Evolutionary conservation across 2,329 filamentous ascomycete genomes (phyloP).

Genomic region (Xylaria sp.): DNA sequence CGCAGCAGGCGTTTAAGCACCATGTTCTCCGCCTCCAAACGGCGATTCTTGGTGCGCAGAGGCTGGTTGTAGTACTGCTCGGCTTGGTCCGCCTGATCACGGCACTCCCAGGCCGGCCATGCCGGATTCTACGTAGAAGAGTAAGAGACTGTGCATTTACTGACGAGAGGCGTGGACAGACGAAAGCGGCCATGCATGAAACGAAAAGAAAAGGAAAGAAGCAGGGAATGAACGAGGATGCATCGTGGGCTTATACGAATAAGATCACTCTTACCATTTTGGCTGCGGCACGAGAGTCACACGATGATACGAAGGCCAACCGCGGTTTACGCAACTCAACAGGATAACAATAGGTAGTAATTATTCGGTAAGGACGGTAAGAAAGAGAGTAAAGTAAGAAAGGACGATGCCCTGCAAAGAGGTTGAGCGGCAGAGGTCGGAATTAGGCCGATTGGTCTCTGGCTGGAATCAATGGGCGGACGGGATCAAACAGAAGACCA

Average conservation of each 20-base stretch:
- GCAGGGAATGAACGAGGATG: neutral
- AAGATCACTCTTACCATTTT: slow-evolving; percentile 13
- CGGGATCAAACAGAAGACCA: neutral
- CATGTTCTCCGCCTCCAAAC: slow-evolving; percentile 45
- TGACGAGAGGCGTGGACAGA: neutral
- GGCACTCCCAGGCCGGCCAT: slow-evolving; percentile 43
- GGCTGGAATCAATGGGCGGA: neutral
- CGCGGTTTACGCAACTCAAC: neutral
- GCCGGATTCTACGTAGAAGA: slow-evolving; percentile 10
- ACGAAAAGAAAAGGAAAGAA: neutral
- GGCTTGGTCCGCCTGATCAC: slow-evolving; percentile 48
- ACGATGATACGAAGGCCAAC: neutral
- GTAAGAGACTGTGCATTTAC: neutral
- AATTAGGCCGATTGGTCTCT: neutral
- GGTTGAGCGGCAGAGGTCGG: neutral
- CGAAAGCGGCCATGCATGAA: neutral
- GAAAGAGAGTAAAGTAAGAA: neutral
- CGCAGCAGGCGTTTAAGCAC: slow-evolving; percentile 47
- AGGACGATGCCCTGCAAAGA: neutral
- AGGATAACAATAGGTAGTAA: neutral
- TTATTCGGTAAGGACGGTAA: too few species aligned
- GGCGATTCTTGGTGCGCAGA: slow-evolving; percentile 42
- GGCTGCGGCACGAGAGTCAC: neutral
- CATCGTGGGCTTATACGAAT: too few species aligned
- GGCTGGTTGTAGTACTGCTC: slow-evolving; percentile 44